Percentiles rank a stretch among this genome's conserved stretches.
phyloP scores from a whole-genome alignment of 371 early-diverging fungal genomes.

The Mucor sp. region DNA sequence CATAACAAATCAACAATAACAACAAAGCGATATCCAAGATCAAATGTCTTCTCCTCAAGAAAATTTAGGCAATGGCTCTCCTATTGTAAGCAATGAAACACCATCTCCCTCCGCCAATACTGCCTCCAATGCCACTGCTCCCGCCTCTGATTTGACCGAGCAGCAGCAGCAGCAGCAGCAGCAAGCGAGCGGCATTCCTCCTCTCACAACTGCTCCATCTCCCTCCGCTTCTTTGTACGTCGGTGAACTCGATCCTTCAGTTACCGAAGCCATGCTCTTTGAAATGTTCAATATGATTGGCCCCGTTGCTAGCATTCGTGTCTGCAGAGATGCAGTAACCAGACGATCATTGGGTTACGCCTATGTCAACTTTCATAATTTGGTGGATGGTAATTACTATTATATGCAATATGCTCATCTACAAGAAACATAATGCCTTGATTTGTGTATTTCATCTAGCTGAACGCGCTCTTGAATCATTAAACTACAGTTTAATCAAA shows the following conservation, averaged over 20 bases:
- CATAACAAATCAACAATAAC: not conserved
- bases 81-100: not conserved
- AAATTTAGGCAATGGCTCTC: not conserved
- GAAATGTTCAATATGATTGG: slow-evolving; percentile 95
- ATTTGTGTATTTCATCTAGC: slow-evolving; percentile 59
- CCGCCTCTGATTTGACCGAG: not conserved
- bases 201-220: slow-evolving; percentile 43
- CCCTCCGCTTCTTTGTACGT: slow-evolving; percentile 83
- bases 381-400: slow-evolving; percentile 60
- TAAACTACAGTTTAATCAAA: slow-evolving; percentile 95
- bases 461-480: slow-evolving; percentile 89
- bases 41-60: not conserved
- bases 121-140: not conserved
- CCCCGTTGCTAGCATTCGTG: slow-evolving; percentile 95
- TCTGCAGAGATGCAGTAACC: slow-evolving; percentile 96
- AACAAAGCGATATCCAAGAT: not conserved
- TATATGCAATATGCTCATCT: slow-evolving; percentile 12
- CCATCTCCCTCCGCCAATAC: not conserved
- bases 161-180: slow-evolving; percentile 3
- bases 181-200: slow-evolving; percentile 12
- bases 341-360: slow-evolving; percentile 96
- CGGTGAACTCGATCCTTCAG: slow-evolving; percentile 89
- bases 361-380: slow-evolving; percentile 93
- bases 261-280: slow-evolving; percentile 95
- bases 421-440: not conserved